phyloP scores from a whole-genome alignment of 495 filamentous ascomycete genomes.

The Penicillium dipodomyicola region DNA sequence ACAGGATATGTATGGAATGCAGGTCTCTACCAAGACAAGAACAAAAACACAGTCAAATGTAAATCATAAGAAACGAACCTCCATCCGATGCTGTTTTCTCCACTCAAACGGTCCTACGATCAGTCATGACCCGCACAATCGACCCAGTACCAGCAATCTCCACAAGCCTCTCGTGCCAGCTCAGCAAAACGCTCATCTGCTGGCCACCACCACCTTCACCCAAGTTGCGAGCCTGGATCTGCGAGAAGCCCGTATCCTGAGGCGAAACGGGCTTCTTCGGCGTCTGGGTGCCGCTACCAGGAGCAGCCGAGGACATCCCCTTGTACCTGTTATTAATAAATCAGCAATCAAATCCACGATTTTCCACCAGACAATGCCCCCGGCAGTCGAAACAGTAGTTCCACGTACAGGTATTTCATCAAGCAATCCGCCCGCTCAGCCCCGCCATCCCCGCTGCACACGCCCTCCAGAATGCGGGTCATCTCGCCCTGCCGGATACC shows the following conservation, averaged over 20 bases:
- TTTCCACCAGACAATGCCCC: not conserved
- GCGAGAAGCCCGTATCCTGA: slow-evolving; percentile 80
- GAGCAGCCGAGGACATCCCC: slow-evolving; percentile 64
- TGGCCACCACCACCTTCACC: slow-evolving; percentile 75
- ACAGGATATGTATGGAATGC: slow-evolving; percentile 27
- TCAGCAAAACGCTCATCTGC: slow-evolving; percentile 89
- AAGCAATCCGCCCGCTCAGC: slow-evolving; percentile 59
- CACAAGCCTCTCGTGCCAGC: slow-evolving; percentile 94
- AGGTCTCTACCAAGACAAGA: slow-evolving; percentile 27
- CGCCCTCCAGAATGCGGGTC: slow-evolving; percentile 74
- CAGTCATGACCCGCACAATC: slow-evolving; percentile 88
- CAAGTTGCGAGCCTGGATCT: slow-evolving; percentile 67
- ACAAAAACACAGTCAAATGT: slow-evolving; percentile 13
- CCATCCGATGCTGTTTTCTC: slow-evolving; percentile 9
- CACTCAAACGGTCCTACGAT: slow-evolving; percentile 78
- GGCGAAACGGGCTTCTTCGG: slow-evolving; percentile 61
- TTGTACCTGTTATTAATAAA: slow-evolving; percentile 59
- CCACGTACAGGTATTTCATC: slow-evolving; percentile 53
- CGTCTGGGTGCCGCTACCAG: slow-evolving; percentile 34
- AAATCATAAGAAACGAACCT: slow-evolving; percentile 13
- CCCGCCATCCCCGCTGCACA: slow-evolving; percentile 68
- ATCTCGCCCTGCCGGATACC: slow-evolving; percentile 89
- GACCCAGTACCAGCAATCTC: slow-evolving; percentile 83
- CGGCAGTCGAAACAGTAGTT: not conserved
- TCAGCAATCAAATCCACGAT: slow-evolving; percentile 11